Percentiles rank a stretch among this genome's conserved stretches.
Conservation (phyloP, 768 basidiomycete genomes). For the Coprinopsis cinerea region DNA sequence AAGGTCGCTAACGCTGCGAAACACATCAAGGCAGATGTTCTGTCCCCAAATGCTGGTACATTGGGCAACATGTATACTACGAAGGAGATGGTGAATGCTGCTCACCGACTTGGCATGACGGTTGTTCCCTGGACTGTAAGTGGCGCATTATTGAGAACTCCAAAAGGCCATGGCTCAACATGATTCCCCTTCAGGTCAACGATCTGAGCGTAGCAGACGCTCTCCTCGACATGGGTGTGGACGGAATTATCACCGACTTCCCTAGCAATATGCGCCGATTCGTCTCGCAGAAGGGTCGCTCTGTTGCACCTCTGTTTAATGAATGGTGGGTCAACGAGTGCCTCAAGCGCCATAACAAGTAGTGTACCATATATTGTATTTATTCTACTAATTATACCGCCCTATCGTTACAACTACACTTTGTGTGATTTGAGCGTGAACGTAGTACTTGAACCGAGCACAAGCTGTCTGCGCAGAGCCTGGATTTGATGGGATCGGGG, state of each 20-base stretch:
- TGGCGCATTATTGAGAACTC: slow-evolving; percentile 6
- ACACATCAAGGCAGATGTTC: slow-evolving; percentile 54
- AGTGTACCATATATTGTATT: too few species aligned
- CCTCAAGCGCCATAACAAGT: slow-evolving; percentile 32
- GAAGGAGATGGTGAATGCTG: slow-evolving; percentile 58
- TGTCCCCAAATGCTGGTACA: slow-evolving; percentile 53
- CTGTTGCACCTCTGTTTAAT: slow-evolving; percentile 53
- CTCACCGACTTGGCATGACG: slow-evolving; percentile 54
- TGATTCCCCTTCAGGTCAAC: slow-evolving; percentile 43
- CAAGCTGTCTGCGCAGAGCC: too few species aligned
- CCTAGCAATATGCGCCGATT: slow-evolving; percentile 54
- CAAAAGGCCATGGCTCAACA: neutral
- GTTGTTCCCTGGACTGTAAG: slow-evolving; percentile 76
- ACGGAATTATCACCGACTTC: slow-evolving; percentile 78
- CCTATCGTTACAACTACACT: too few species aligned
- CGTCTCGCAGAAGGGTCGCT: slow-evolving; percentile 45
- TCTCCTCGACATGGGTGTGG: slow-evolving; percentile 53
- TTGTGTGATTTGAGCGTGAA: too few species aligned
- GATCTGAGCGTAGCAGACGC: slow-evolving; percentile 55
- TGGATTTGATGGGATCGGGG: neutral
- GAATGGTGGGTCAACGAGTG: slow-evolving; percentile 57
- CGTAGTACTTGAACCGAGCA: too few species aligned
- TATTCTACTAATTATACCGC: too few species aligned
- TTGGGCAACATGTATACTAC: slow-evolving; percentile 57
- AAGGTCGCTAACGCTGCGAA: slow-evolving; percentile 66